Conservation (phyloP, 2,329 filamentous ascomycete species). For the Aspergillus sp. region DNA sequence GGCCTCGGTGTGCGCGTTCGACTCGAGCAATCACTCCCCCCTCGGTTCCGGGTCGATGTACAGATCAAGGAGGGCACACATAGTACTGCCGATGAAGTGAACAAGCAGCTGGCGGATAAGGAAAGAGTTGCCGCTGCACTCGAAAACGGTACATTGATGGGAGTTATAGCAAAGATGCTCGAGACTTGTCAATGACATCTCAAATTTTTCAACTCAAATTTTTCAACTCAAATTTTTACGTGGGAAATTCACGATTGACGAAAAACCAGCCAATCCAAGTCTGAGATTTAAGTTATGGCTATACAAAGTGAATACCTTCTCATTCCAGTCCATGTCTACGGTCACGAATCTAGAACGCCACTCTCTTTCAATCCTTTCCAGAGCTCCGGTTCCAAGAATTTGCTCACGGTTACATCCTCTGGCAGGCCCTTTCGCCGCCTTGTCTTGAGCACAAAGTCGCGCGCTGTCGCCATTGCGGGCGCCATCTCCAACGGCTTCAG, state of each 20-base stretch:
- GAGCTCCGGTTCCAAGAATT: slow-evolving; percentile 93
- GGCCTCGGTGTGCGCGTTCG: slow-evolving; percentile 90
- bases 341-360: slow-evolving; percentile 73
- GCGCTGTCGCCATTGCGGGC: slow-evolving; percentile 81
- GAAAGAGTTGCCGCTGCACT: slow-evolving; percentile 92
- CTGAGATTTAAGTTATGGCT: slow-evolving; percentile 25
- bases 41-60: slow-evolving; percentile 90
- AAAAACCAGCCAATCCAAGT: neutral
- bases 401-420: slow-evolving; percentile 93
- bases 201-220: neutral
- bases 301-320: slow-evolving; percentile 11
- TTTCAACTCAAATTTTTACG: neutral
- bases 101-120: slow-evolving; percentile 96
- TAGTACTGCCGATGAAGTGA: slow-evolving; percentile 90
- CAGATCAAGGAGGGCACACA: slow-evolving; percentile 96
- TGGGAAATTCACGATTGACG: neutral
- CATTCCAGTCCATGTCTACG: slow-evolving; percentile 12
- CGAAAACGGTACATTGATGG: slow-evolving; percentile 89
- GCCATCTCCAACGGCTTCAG: slow-evolving; percentile 86
- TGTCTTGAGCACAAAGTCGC: slow-evolving; percentile 97
- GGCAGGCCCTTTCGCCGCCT: slow-evolving; percentile 88
- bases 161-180: slow-evolving; percentile 91
- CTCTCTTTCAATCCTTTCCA: slow-evolving; percentile 87
- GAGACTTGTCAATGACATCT: slow-evolving; percentile 70
- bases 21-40: slow-evolving; percentile 86